Percentiles rank a stretch among this genome's conserved stretches.
Evolutionary conservation across 495 filamentous ascomycete species (phyloP).

Genomic region (Choiromyces venosus): DNA sequence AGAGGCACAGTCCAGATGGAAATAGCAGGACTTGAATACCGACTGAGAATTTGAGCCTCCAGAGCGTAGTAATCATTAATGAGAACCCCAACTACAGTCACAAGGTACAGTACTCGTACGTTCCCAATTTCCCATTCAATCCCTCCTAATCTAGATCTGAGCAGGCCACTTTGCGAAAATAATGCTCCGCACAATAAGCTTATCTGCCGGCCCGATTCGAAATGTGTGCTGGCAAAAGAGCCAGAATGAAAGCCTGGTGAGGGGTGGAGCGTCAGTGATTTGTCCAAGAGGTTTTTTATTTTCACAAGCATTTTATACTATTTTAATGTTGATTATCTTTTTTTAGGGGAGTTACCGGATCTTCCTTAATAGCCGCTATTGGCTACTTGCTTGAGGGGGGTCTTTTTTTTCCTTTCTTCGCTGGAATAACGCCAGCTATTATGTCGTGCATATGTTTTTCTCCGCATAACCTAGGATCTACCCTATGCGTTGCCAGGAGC

Average conservation of each 20-base stretch:
- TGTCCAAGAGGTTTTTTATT: background rate
- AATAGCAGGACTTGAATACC: background rate
- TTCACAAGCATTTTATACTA: background rate
- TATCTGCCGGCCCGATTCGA: background rate
- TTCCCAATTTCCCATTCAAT: background rate
- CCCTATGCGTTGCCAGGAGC: background rate
- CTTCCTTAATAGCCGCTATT: background rate
- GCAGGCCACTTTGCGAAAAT: background rate
- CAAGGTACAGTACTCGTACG: background rate
- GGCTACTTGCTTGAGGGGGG: background rate
- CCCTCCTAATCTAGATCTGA: background rate
- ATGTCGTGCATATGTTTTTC: background rate
- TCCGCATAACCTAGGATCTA: background rate
- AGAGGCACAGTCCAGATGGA: background rate
- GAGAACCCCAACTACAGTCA: background rate
- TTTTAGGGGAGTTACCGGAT: background rate
- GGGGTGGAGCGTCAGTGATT: background rate
- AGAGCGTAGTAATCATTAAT: background rate
- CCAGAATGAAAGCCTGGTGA: background rate
- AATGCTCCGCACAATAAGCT: slow-evolving; percentile 1
- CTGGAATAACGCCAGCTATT: background rate
- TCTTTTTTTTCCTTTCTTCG: background rate
- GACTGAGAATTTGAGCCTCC: background rate
- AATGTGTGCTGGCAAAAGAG: background rate
- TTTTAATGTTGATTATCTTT: background rate